Percentiles rank a stretch among this genome's conserved stretches.
These are phyloP conservation scores for Blastosporella zonata DNA, from an alignment of 1,284 basidiomycete species.

Conservation along the genomic window DNA sequence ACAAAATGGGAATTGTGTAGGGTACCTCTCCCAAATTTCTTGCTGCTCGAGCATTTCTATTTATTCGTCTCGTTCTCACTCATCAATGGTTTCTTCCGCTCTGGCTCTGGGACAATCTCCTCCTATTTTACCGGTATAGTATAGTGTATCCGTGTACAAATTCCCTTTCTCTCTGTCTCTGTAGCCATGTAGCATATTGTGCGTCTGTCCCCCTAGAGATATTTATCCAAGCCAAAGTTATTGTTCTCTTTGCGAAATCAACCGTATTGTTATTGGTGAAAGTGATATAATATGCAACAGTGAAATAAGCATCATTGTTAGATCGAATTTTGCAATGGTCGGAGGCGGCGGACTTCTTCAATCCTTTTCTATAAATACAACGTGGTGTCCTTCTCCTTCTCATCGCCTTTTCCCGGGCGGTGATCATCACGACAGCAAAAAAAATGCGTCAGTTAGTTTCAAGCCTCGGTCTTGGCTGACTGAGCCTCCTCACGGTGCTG, in stretches of 20 bases:
- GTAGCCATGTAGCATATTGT: constrained; percentile 7
- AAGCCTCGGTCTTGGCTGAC: constrained; percentile 5
- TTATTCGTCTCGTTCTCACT: not conserved
- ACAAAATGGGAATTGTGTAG: constrained; percentile 66
- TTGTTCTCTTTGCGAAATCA: too few relatives aligned
- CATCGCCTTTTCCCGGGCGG: not conserved
- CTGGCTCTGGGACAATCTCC: not conserved
- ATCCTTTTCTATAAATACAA: constrained; percentile 19
- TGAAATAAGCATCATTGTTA: constrained; percentile 7
- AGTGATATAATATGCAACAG: not conserved
- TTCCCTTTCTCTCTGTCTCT: not conserved
- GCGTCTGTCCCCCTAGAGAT: not conserved
- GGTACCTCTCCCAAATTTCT: not conserved
- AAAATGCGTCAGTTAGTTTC: not conserved
- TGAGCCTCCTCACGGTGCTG: constrained; percentile 60
- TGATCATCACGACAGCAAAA: not conserved
- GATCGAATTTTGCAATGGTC: constrained; percentile 8
- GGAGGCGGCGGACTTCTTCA: constrained; percentile 7
- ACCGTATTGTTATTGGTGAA: not conserved
- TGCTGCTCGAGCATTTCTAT: not conserved
- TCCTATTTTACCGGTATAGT: not conserved
- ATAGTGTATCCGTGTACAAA: constrained; percentile 1
- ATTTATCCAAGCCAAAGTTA: not conserved
- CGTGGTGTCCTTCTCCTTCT: constrained; percentile 1
- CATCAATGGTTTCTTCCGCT: not conserved